Base-by-base conservation (phyloP, 768 basidiomycete species). In the Rhizopogon sp. region DNA sequence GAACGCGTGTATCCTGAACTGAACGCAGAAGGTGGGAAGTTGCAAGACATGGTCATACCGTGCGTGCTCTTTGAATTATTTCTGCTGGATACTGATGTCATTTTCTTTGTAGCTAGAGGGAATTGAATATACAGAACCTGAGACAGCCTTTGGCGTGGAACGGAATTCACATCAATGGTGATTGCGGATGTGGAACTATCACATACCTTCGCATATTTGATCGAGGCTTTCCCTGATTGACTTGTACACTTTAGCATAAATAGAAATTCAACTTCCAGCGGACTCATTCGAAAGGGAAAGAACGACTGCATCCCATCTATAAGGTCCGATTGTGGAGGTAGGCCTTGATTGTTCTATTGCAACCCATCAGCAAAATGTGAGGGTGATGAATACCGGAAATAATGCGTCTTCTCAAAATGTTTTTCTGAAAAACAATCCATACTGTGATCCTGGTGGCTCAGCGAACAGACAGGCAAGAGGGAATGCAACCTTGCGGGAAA, bases 1-100 rank as follows among this genome's bases (percentile, higher is more conserved):
- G 61, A 62, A 29, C 69, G 72, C 49, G 70, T 76, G 37, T 84
- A 83, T 66, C 87, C 91, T 0, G 86, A 90, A 49, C 75, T 93
- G 11, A 11, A 37, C 13, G 20, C 47, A 22, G 76, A 88, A 67
- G 79, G 80, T 59, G 84, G 25, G 25, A 5, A 10, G 20, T 11
- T 93, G 60, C 73, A 73, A 57, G 70, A 68, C 47, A 76, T 81
- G 7, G 88, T 91, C 66, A 72, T 80, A 7, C 74, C 72, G 83
- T 93, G 71, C 64, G 85, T 79, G 44, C 33, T 29, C 43, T 20
- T 20, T 56, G 44, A 10, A 41, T 14, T n/a, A 44, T 33, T 22
- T 8, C 33, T 10, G 16, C 8, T 25, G 29, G 10, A 49, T 3
- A 22, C 51, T 64, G 8, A 66, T 31, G 47, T 6, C 3, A 22